phyloP scores from a whole-genome alignment of 2,329 filamentous ascomycete species.

The Capronia epimyces region DNA sequence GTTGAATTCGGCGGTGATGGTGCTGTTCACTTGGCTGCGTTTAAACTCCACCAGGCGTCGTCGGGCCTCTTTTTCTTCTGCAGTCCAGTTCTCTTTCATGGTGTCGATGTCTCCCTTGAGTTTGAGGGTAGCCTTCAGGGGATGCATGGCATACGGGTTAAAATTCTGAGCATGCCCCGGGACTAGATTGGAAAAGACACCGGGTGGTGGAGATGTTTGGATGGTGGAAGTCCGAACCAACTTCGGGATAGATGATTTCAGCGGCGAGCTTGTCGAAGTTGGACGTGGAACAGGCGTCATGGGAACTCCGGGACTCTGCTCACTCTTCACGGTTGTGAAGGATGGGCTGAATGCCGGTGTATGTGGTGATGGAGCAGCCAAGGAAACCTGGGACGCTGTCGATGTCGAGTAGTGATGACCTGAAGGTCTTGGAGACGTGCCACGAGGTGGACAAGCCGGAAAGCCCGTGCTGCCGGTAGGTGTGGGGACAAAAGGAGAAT shows the following conservation, averaged over 20 bases:
- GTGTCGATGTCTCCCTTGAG: constrained; percentile 76
- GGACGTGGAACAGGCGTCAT: constrained; percentile 35
- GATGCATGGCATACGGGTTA: constrained; percentile 75
- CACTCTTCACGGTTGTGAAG: constrained; percentile 44
- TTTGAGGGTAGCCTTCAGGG: constrained; percentile 72
- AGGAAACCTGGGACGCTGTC: constrained; percentile 38
- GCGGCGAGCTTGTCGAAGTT: constrained; percentile 43
- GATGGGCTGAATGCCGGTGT: constrained; percentile 45
- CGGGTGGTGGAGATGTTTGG: constrained; percentile 49
- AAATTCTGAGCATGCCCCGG: constrained; percentile 45
- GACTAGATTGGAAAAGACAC: constrained; percentile 41
- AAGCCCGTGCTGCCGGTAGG: constrained; percentile 41
- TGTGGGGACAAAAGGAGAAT: constrained; percentile 48
- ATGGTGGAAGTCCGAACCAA: constrained; percentile 64
- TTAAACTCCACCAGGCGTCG: constrained; percentile 84
- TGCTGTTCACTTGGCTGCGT: constrained; percentile 73
- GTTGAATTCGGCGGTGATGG: constrained; percentile 73
- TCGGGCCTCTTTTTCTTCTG: constrained; percentile 72
- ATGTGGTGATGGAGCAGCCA: constrained; percentile 47
- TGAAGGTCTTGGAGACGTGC: constrained; percentile 39
- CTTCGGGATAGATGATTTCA: constrained; percentile 49
- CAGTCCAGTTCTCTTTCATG: constrained; percentile 79
- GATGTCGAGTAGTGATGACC: constrained; percentile 42
- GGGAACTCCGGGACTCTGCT: constrained; percentile 41
- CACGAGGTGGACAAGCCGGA: constrained; percentile 36